Base-by-base conservation (phyloP, 1,284 basidiomycete genomes). In the Coniferiporia weirii region DNA sequence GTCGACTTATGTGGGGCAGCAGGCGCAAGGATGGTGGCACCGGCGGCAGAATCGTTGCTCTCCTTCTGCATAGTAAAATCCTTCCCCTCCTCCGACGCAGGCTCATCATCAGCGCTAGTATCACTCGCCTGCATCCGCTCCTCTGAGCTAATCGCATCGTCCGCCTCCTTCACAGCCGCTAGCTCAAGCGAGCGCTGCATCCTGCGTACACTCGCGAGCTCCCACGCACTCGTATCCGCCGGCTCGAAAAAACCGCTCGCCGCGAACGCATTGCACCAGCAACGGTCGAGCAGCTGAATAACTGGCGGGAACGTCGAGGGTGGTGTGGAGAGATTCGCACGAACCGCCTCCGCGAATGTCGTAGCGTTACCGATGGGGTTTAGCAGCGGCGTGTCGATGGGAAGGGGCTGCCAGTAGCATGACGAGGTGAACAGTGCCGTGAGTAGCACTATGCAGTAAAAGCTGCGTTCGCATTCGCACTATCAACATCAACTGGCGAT, bases 391-490 rank as follows among this genome's bases (percentile, higher is more conserved):
- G 79, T 79, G 61, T 84, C 79, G 46, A 85, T 69, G 10, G 87
- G 80, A 50, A 89, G 80, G 17, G 90, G 86, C 62, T 89, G 87
- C 89, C 89, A 91, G 70, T 91, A 91, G 69, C 90, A 92, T 10
- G 89, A 89, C 13, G 89, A 89, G 63, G 90, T 78, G 70, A 91
- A 91, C 54, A 91, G 77, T 13, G 89, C 87, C 0, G 83, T 79
- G 17, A 92, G 81, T 19, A 92, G 77, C 20, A 90, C 77, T 58
- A 91, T 85, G 76, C 89, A 92, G 70, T 92, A 92, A 68, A 91
- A 89, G 66, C 89, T 91, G 61, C 15, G 19, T 47, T 56, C 19
- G 20, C 47, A 12, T 47, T 56, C 19, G 20, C 47, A 12, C 20
- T 54, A 32, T 65, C 52, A 62, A 64, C 46, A 67, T 61, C 17